Conservation (phyloP, 345 rosid genomes). For the Sonneratia alba region DNA sequence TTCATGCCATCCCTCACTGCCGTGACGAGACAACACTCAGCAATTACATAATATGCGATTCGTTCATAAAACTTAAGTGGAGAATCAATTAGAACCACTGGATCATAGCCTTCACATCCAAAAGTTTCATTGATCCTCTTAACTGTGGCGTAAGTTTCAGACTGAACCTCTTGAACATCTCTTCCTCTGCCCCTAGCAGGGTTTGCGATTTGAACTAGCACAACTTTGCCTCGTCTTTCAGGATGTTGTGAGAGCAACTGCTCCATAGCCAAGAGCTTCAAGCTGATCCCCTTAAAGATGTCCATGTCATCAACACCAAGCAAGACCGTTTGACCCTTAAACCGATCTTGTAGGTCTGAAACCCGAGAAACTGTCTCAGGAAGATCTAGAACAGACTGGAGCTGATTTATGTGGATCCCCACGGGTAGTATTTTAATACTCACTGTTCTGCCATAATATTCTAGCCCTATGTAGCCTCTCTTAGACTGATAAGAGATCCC, state of each 20-base stretch:
- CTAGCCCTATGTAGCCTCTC: slow-evolving; percentile 81
- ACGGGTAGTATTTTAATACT: slow-evolving; percentile 90
- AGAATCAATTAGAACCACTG: slow-evolving; percentile 58
- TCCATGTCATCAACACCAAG: too few relatives aligned
- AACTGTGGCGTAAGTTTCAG: slow-evolving; percentile 64
- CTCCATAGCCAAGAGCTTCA: slow-evolving; percentile 61
- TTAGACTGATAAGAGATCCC: slow-evolving; percentile 84
- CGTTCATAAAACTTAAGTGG: slow-evolving; percentile 82
- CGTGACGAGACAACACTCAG: slow-evolving; percentile 90
- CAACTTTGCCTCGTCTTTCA: slow-evolving; percentile 55
- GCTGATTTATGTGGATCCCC: slow-evolving; percentile 84
- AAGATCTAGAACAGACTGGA: slow-evolving; percentile 60
- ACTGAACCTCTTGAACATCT: slow-evolving; percentile 67
- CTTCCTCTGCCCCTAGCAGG: slow-evolving; percentile 96
- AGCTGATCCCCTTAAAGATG: too few relatives aligned
- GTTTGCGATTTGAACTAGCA: slow-evolving; percentile 92
- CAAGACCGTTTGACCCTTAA: slow-evolving; percentile 48
- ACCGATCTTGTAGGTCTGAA: slow-evolving; percentile 50
- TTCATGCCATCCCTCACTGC: slow-evolving; percentile 98
- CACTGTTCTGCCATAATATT: slow-evolving; percentile 79
- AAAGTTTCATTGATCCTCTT: slow-evolving; percentile 61
- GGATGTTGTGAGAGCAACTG: slow-evolving; percentile 74
- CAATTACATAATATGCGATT: slow-evolving; percentile 79
- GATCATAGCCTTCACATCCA: slow-evolving; percentile 70
- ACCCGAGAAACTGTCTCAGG: slow-evolving; percentile 65